Percentiles rank a stretch among this genome's conserved stretches.
Conservation (phyloP, 1,139 yeast species). For the Yamadazyma atlantica region DNA sequence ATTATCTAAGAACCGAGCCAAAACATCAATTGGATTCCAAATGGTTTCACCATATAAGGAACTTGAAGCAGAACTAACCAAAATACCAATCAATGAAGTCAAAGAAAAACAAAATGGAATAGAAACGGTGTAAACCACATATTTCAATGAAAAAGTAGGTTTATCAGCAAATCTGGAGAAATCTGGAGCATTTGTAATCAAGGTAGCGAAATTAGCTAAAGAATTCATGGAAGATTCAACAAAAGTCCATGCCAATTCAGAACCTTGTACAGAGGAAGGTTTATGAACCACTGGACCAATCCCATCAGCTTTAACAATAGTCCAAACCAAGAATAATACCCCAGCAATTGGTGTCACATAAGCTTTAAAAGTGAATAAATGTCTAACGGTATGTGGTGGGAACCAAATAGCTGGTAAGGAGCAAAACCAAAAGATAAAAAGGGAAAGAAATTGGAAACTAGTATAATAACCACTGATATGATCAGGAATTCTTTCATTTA, state of each 20-base stretch:
- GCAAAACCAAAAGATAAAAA: constrained; percentile 75
- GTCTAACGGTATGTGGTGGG: constrained; percentile 79
- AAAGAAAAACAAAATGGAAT: constrained; percentile 78
- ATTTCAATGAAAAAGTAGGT: constrained; percentile 42
- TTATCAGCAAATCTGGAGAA: constrained; percentile 75
- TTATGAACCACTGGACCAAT: constrained; percentile 67
- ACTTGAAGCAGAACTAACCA: constrained; percentile 81
- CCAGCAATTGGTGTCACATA: constrained; percentile 78
- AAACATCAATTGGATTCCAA: constrained; percentile 87
- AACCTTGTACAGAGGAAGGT: constrained; percentile 49
- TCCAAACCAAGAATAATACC: constrained; percentile 76
- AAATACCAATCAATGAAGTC: constrained; percentile 82
- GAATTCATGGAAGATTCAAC: constrained; percentile 76
- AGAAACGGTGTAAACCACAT: constrained; percentile 51
- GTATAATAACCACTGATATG: constrained; percentile 54
- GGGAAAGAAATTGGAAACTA: constrained; percentile 67
- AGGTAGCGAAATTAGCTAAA: constrained; percentile 82
- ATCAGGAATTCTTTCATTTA: constrained; percentile 43
- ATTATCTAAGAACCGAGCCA: constrained; percentile 62
- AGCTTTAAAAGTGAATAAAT: constrained; percentile 78
- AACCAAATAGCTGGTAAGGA: constrained; percentile 79
- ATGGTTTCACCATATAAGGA: constrained; percentile 65
- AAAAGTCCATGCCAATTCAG: constrained; percentile 79
- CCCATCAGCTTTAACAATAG: constrained; percentile 72
- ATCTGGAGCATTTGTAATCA: constrained; percentile 87